Evolutionary conservation across 2,329 filamentous ascomycete genomes (phyloP), one percentile per base, ranked within the genome.

Genomic region (Cladosporium sp.): DNA sequence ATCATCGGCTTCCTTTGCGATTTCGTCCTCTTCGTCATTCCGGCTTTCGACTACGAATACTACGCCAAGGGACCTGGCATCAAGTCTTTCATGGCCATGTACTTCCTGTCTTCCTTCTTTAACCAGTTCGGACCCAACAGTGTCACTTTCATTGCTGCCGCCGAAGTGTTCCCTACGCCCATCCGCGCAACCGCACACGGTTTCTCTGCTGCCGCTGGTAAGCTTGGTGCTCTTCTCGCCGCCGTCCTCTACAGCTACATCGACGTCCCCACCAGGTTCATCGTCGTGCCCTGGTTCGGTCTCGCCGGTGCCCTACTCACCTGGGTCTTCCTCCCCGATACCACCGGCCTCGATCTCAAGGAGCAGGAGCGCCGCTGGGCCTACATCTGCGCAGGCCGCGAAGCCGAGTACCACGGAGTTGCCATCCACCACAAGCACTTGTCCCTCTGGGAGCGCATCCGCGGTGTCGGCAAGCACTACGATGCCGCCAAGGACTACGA

Each of bases 121-220:
- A 97, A 97, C 85, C 94, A 98, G 78, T 98, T 98, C 75, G 94
- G 94, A 14, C 94, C 94, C 79, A 98, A 98, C 85, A 90, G 88
- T 56, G 93, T 97, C 74, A 97, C 93, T 68, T 98, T 98, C 90
- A 87, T 98, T 71, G 91, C 96, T 39, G 94, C 94, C 51, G 94
- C 92, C 51, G 94, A 98, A 78, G 92, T 97, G n/a, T 98, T 92
- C 85, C 94, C 94, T 11, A 97, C 93, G 0, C 91, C 93, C 11
- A 89, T 98, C 71, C 93, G 94, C 73, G 94, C 94, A 70, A 93
- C 92, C 21, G 94, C 94, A 60, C 94, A 98, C 83, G 94, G 94
- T 65, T 92, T 97, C 80, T 93, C 91, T n/a, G 94, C 94, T 69
- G 94, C 93, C 65, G 84, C 90, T 64, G 94, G 94, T 76, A 98